Evolutionary conservation across 352 stramenopile species (phyloP), one percentile per base, ranked within the genome.

Genomic region (Pythium rishiriense): DNA sequence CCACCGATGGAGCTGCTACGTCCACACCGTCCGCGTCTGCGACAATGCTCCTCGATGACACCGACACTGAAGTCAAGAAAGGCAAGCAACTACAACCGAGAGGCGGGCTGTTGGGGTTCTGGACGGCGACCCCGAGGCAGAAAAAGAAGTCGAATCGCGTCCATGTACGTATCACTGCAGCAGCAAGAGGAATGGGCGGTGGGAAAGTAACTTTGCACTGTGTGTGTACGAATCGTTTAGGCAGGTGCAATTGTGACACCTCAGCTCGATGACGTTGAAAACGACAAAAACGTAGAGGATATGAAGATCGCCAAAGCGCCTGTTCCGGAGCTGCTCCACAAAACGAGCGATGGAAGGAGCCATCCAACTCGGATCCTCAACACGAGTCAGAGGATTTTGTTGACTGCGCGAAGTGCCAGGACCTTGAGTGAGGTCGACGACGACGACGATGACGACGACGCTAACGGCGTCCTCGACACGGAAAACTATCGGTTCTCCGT

Each of bases 401-500:
- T 50, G 0, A 24, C 48, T 4, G 4, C 26, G 15, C 4, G 7
- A 55, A 29, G 42, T 21, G n/a, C 42, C 3, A 19, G 42, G 12
- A 25, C 7, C n/a, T 4, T 17, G 3, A 6, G 14, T 17, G 48
- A 39, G 8, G 42, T n/a, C 2, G 28, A 52, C 49, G 45, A 58
- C 3, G 52, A 58, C 11, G 51, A 63, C 14, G 46, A 59, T 6
- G 54, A 51, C 22, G 49, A 62, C 11, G 63, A 70, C 17, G 51
- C 33, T 2, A 22, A 39, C 41, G 66, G 60, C n/a, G 56, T 43
- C 2, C 37, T 72, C 1, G 62, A 77, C 41, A 52, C 68, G 8
- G 79, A 87, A 31, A 85, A 85, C 65, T 86, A 85, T 55, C 74
- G 37, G 1, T 90, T 83, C 64, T 78, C 80, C 1, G 74, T 87